Base-by-base conservation (phyloP, 768 basidiomycete genomes). In the Asterophora parasitica region DNA sequence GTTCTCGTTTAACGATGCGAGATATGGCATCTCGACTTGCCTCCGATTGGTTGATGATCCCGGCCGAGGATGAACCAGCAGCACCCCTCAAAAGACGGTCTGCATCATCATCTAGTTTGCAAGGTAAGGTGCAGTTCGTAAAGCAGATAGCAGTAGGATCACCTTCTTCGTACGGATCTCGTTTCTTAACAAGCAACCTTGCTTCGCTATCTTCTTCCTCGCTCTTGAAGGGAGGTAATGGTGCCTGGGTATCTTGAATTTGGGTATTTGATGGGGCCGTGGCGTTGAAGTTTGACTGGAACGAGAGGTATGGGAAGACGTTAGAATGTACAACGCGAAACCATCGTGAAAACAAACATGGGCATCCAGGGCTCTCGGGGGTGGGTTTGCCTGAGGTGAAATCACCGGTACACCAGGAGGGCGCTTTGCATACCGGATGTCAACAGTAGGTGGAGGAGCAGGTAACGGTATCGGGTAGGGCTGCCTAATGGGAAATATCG, bases 401-500 rank as follows among this genome's bases (percentile, higher is more conserved):
- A 28, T 15, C 41, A 12, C 12, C 12, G 33, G 27, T 15, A 51
- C 48, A 15, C 15, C 36, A 10, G 37, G 49, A 7, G 55, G 44
- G 13, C 47, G 57, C 42, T 56, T 60, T 1, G 58, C 60, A 49
- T 61, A 61, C 12, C 26, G 27, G 1, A 58, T 45, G 11, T 52
- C 27, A 17, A 12, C 19, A 8, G 57, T 42, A 9, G 62, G 57
- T 20, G 50, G 57, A 3, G 54, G 55, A n/a, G 60, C 59, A 1
- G 59, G 50, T 7, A 38, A 47, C 3, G 63, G 58, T 3, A 45
- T 27, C 4, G 65, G 65, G 41, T 65, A 68, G 20, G 58, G 58
- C 3, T 45, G 30, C 32, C 46, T 56, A 13, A 68, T 55, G 4
- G 60, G 61, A 49, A 61, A 58, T 7, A 47, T 50, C 1, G 50